Evolutionary conservation across 805 yeast genomes (phyloP).

Genomic region (Saccharomycopsis vini): DNA sequence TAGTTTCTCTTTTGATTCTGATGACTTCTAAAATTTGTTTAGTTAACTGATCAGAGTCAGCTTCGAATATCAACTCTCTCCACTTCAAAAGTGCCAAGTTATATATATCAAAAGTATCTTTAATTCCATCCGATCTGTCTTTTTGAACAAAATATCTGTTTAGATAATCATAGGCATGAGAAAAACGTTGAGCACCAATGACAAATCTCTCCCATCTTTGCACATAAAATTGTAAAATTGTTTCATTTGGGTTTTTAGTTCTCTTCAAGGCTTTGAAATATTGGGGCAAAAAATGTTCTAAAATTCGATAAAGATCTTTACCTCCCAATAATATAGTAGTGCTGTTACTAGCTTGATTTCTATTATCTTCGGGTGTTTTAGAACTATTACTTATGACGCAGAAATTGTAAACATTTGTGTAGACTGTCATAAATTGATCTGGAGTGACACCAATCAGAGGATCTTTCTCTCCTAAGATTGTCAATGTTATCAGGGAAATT

Average conservation of each 20-base stretch:
- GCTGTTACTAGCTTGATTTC: neutral
- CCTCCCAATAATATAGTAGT: conserved; percentile 50
- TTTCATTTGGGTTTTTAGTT: conserved; percentile 45
- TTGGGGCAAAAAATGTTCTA: conserved; percentile 54
- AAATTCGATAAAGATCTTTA: conserved; percentile 72
- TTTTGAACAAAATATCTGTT: conserved; percentile 97
- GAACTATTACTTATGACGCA: conserved; percentile 62
- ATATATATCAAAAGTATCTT: conserved; percentile 84
- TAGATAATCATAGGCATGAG: conserved; percentile 90
- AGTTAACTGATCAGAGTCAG: conserved; percentile 51
- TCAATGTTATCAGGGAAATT: too few species aligned
- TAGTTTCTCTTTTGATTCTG: conserved; percentile 69
- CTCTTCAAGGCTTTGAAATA: conserved; percentile 43
- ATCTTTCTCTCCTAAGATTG: too few species aligned
- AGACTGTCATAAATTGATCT: conserved; percentile 77
- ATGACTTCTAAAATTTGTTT: conserved; percentile 68
- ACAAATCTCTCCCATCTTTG: conserved; percentile 83
- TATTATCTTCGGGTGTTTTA: neutral
- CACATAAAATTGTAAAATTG: conserved; percentile 75
- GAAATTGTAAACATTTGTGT: conserved; percentile 87
- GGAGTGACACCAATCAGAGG: conserved; percentile 58
- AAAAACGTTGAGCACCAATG: conserved; percentile 83
- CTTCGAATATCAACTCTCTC: conserved; percentile 74
- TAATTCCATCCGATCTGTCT: conserved; percentile 87
- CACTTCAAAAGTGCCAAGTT: conserved; percentile 82